These are phyloP conservation scores for Diphasiastrum complanatum DNA, from an alignment of 83 land plant species.

Conservation along the genomic window DNA sequence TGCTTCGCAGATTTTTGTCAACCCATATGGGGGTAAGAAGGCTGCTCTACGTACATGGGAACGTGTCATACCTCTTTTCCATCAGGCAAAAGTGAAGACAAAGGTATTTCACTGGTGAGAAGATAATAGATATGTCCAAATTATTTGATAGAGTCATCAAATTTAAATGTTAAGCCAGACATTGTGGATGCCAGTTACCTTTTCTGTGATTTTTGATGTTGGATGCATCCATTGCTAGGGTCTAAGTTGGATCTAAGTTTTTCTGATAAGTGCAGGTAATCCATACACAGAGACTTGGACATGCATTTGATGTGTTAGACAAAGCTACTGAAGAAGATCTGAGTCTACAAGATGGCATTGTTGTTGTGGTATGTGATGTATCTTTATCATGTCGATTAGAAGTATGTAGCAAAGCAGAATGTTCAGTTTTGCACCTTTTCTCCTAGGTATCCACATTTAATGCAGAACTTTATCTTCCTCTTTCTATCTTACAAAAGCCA, in stretches of 20 bases:
- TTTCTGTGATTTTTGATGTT: neutral
- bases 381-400: too few species aligned
- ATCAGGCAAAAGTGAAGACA: slow-evolving; percentile 22
- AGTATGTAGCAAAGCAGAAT: too few species aligned
- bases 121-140: too few species aligned
- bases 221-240: neutral
- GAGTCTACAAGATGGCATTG: slow-evolving; percentile 58
- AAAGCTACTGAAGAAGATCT: slow-evolving; percentile 52
- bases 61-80: slow-evolving; percentile 19
- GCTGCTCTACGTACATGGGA: slow-evolving; percentile 23
- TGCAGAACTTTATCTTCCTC: too few species aligned
- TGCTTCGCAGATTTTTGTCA: slow-evolving; percentile 27
- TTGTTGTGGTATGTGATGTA: slow-evolving; percentile 60
- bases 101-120: too few species aligned
- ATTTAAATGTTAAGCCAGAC: too few species aligned
- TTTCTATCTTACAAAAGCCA: too few species aligned
- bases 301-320: slow-evolving; percentile 71
- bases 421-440: too few species aligned
- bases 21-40: slow-evolving; percentile 32
- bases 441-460: too few species aligned
- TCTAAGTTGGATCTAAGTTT: neutral
- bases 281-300: slow-evolving; percentile 64
- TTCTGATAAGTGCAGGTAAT: slow-evolving; percentile 42
- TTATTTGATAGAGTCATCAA: too few species aligned
- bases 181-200: neutral